Percentiles rank a stretch among this genome's conserved stretches.
Evolutionary conservation across 2,329 filamentous ascomycete genomes (phyloP).

Genomic region (Scorias spongiosa): DNA sequence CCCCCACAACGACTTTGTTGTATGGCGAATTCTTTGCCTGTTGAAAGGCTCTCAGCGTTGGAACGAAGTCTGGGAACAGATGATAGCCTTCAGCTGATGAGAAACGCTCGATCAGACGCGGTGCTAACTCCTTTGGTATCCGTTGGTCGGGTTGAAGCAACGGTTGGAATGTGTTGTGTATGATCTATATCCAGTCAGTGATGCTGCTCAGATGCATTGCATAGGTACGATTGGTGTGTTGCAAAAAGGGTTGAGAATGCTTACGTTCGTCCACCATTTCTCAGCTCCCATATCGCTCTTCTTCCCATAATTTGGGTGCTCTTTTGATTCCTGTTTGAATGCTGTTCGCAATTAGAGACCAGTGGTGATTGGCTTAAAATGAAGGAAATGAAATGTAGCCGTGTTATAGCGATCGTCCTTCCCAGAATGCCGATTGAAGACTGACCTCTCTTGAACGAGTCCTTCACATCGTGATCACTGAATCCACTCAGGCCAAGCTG

Average conservation of each 20-base stretch:
- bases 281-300: slow-evolving; percentile 34
- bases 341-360: slow-evolving; percentile 16
- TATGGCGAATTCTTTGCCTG: slow-evolving; percentile 5
- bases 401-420: too few relatives aligned
- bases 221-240: not conserved
- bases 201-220: not conserved
- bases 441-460: slow-evolving; percentile 25
- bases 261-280: slow-evolving; percentile 46
- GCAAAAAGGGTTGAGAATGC: slow-evolving; percentile 5
- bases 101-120: slow-evolving; percentile 38
- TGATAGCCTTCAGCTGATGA: slow-evolving; percentile 38
- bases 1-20: slow-evolving; percentile 31
- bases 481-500: slow-evolving; percentile 34
- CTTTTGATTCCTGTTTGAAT: slow-evolving; percentile 31
- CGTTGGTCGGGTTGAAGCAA: slow-evolving; percentile 16
- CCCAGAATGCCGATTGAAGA: not conserved
- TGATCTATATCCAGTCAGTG: slow-evolving; percentile 29
- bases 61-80: slow-evolving; percentile 31
- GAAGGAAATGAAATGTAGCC: not conserved
- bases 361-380: not conserved
- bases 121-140: slow-evolving; percentile 32
- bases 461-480: slow-evolving; percentile 25
- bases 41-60: slow-evolving; percentile 30
- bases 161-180: slow-evolving; percentile 37
- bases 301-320: slow-evolving; percentile 46